A percentile compares a stretch with the other conserved stretches of the same genome.
These are phyloP conservation scores for Cyanidiococcus yangmingshanensis DNA, from an alignment of 23 red algal genomes.

Conservation along the genomic window DNA sequence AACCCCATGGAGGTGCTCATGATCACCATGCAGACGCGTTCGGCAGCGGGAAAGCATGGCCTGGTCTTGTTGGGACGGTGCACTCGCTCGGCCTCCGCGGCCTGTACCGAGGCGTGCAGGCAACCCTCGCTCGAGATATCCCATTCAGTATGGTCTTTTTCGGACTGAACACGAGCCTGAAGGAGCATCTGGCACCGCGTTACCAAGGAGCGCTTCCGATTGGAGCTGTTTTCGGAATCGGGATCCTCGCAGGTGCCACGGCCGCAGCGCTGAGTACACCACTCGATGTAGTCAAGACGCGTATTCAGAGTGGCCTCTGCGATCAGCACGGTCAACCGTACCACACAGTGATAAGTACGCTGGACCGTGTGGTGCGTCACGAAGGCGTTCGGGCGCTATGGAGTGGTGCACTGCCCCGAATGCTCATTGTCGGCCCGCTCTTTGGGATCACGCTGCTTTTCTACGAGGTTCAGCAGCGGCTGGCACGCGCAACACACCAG, in stretches of 20 bases:
- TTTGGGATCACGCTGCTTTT: conserved; percentile 85
- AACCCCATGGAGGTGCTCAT: conserved; percentile 94
- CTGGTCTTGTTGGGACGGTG: conserved; percentile 23
- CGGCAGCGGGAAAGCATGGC: conserved; percentile 14
- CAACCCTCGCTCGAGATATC: conserved; percentile 72
- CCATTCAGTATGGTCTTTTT: conserved; percentile 93
- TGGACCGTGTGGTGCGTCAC: conserved; percentile 37
- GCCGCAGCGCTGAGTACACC: conserved; percentile 70
- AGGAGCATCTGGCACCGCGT: conserved; percentile 24
- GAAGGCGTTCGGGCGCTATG: conserved; percentile 61
- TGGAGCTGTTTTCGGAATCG: conserved; percentile 49
- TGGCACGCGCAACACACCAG: conserved; percentile 4
- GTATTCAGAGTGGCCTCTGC: conserved; percentile 36
- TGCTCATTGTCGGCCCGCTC: conserved; percentile 65
- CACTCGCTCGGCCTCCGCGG: conserved; percentile 52
- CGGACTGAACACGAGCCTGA: conserved; percentile 47
- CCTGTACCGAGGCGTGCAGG: conserved; percentile 54
- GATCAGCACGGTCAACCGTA: conserved; percentile 13
- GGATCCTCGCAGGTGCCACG: conserved; percentile 47
- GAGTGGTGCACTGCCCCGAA: conserved; percentile 51
- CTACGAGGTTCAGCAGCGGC: conserved; percentile 72
- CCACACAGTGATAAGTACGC: conserved; percentile 35
- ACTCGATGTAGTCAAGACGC: conserved; percentile 82
- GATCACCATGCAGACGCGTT: conserved; percentile 78
- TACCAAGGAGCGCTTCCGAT: conserved; percentile 31